Base-by-base conservation (phyloP, 2,329 filamentous ascomycete species). In the Fusarium poae region DNA sequence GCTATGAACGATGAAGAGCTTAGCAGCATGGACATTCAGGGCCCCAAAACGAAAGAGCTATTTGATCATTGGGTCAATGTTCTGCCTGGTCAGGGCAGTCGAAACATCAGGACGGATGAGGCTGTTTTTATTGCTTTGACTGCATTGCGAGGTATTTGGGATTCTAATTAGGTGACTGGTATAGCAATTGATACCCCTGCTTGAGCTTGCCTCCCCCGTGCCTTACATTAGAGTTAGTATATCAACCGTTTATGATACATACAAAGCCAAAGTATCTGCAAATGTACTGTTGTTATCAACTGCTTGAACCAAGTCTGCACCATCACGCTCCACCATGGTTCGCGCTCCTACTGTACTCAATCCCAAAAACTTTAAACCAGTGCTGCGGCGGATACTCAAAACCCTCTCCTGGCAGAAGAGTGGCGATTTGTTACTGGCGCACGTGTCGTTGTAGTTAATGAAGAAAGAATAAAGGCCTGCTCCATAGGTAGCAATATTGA, bases 51-150 rank as follows among this genome's bases (percentile, higher is more conserved):
- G 10, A 86, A 84, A 68, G 88, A 92, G 69, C 77, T 95, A 51
- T 97, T 97, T 76, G 93, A 97, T 78, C 85, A 90, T 71, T 97
- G 92, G 92, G 84, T 97, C 20, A 92, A 97, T 77, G 84, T 96
- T 44, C 83, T 94, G 68, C 92, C 92, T 5, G 88, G 89, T 2
- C 93, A 97, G 78, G 93, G 92, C 1, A 95, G 92, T 76, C 84
- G 93, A 72, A 93, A 90, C 2, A 95, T 97, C 65, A 83, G 92
- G 65, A 96, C 93, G 0, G 93, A 97, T 72, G 93, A 97, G 80
- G 92, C 93, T 2, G 80, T 97, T 20, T 92, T 91, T 81, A 87
- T 96, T 75, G 92, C 89, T 0, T 78, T 97, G 76, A 90, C 90
- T 74, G 88, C 88, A 3, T 75, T 96, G 75, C 86, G 89, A 74